A percentile compares a stretch with the other conserved stretches of the same genome.
These are phyloP conservation scores for Carallia brachiata DNA, from an alignment of 345 rosid genomes.

Conservation along the genomic window DNA sequence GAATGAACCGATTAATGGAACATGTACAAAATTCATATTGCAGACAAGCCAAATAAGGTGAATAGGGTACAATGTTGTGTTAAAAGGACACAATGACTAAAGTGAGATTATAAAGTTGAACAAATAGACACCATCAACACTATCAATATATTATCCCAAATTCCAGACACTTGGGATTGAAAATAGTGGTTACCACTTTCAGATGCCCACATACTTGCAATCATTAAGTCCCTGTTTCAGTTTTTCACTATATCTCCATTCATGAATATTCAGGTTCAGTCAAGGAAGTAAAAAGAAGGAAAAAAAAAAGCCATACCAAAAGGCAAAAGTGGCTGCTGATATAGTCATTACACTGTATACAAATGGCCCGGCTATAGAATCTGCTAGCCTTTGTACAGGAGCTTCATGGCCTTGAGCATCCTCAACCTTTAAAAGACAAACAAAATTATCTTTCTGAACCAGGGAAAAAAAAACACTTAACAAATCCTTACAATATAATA, in stretches of 20 bases:
- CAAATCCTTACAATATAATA: neutral
- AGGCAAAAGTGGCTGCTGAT: slow-evolving; percentile 85
- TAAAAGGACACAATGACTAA: neutral
- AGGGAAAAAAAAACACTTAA: neutral
- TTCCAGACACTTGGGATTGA: neutral
- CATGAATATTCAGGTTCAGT: neutral
- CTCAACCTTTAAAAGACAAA: slow-evolving; percentile 60
- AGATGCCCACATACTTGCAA: neutral
- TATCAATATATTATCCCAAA: slow-evolving; percentile 1
- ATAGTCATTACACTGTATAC: slow-evolving; percentile 78
- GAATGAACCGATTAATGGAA: neutral
- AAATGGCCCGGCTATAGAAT: slow-evolving; percentile 93
- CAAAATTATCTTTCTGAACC: slow-evolving; percentile 7
- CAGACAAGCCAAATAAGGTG: neutral
- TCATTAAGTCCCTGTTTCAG: neutral
- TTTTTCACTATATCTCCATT: slow-evolving; percentile 1
- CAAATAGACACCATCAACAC: neutral
- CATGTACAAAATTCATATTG: neutral
- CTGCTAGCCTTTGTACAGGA: slow-evolving; percentile 93
- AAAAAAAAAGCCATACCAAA: slow-evolving; percentile 57
- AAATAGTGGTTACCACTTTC: no score
- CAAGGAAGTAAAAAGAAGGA: slow-evolving; percentile 10
- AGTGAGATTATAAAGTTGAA: neutral
- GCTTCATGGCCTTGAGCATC: slow-evolving; percentile 97
- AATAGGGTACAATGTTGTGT: neutral